Evolutionary conservation across 352 stramenopile species (phyloP), one percentile per base, ranked within the genome.

Genomic region (Phytophthora pistaciae): DNA sequence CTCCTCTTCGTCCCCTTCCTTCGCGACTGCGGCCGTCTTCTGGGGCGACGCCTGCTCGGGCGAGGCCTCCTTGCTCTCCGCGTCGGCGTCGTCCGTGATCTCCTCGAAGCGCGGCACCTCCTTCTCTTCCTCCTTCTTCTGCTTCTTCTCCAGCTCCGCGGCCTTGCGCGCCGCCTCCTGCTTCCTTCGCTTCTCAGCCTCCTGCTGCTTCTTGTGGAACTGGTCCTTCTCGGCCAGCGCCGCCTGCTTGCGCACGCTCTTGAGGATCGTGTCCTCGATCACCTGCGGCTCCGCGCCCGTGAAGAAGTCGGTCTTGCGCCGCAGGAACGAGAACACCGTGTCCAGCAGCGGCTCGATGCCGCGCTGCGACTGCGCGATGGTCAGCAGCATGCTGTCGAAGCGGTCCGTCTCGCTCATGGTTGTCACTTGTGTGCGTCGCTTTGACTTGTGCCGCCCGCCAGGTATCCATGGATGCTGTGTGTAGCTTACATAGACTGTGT

Each of bases 241-340:
- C 52, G 87, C 91, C 77, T 99, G 96, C 80, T 98, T 98, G 64
- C 94, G 79, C 31, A 99, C 78, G 9, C 97, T 90, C 56, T 94
- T 81, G 59, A 98, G 83, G 14, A 99, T 90, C 44, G 81, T 96
- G 40, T 90, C 74, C 70, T 98, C 91, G 46, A 97, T 75, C 61
- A 91, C 64, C 42, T 88, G 73, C 20, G 87, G 68, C n/a, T 75
- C 67, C 53, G 95, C 96, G 10, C 97, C 98, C 8, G 95, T 85
- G 79, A 99, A 99, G 73, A 99, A 99, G 85, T 99, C 98, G 18
- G 98, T 99, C 83, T 99, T 99, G 59, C 98, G 96, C 23, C 98
- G 90, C 65, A 99, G 78, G 76, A 99, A 99, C 1, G 96, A 99
- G 79, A 99, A 99, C 23, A 99, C 91, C 1, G 95, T 99, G 68